These are phyloP conservation scores for Orbilia blumenaviensis DNA, from an alignment of 2,329 filamentous ascomycete genomes.

Conservation along the genomic window DNA sequence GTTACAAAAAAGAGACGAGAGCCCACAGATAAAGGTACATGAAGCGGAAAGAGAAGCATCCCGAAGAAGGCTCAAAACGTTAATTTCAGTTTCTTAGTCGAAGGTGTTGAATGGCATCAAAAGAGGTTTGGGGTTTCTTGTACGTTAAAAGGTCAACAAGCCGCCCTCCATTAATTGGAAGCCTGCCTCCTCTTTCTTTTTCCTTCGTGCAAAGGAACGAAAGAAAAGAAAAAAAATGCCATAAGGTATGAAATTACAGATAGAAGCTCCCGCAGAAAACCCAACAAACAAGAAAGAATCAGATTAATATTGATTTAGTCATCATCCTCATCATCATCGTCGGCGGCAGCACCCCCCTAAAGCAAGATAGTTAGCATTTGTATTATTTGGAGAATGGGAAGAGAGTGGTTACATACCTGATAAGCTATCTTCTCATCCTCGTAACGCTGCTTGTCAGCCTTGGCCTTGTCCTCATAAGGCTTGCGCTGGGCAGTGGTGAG, in stretches of 20 bases:
- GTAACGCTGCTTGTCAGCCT: conserved; percentile 97
- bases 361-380: conserved; percentile 32
- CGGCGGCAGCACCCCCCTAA: conserved; percentile 56
- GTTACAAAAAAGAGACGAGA: conserved; percentile 34
- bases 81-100: conserved; percentile 15
- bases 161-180: conserved; percentile 11
- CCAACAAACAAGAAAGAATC: conserved; percentile 31
- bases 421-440: conserved; percentile 97
- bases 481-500: conserved; percentile 89
- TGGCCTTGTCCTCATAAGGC: conserved; percentile 97
- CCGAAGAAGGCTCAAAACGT: conserved; percentile 34
- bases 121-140: conserved; percentile 15
- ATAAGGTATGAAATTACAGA: conserved; percentile 51
- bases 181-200: conserved; percentile 17
- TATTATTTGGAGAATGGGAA: background rate
- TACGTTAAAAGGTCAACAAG: conserved; percentile 20
- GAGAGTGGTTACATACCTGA: conserved; percentile 70
- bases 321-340: conserved; percentile 57
- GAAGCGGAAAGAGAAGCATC: conserved; percentile 28
- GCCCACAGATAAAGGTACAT: conserved; percentile 51
- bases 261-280: conserved; percentile 48
- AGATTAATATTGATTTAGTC: conserved; percentile 40
- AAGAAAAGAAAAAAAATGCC: conserved; percentile 32
- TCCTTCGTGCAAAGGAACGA: background rate
- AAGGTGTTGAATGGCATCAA: conserved; percentile 34